Evolutionary conservation across 2,329 filamentous ascomycete genomes (phyloP), one percentile per base, ranked within the genome.

Genomic region (Trichoderma sp.): DNA sequence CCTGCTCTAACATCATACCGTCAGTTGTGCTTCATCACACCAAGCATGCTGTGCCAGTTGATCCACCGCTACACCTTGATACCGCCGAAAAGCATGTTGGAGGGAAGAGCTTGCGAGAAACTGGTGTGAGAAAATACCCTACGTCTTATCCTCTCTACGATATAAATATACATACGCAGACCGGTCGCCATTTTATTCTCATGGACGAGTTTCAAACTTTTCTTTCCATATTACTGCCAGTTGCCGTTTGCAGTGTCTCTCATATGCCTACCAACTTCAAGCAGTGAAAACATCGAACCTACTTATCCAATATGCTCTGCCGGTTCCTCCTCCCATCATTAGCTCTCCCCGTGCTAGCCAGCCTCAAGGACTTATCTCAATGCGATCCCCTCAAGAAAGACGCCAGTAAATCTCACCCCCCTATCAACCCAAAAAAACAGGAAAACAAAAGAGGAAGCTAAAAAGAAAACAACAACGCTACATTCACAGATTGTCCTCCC

Each of bases 401-500:
- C 60, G 71, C 69, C 19, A 67, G 73, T 76, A 73, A 65, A 34
- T 10, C 4, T 17, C 2, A 7, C 34, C 32, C 5, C 52, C 13
- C 35, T 6, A 34, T 39, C 6, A 22, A 8, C n/a, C 17, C 7
- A 22, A 17, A 42, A 2, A 9, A 13, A n/a, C n/a, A 48, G 10
- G 13, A 10, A 12, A 22, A 5, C 5, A 22, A 13, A 48, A 13
- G 9, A 22, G 10, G 10, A 48, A 13, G 19, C 42, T 48, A 13
- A 48, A 48, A 22, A 19, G 19, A 19, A 45, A 13, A 48, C 22
- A 22, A 19, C 19, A 19, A 45, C 2, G 39, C 19, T 3, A 22
- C 39, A 19, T 4, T 0, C 39, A 19, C 42, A 48, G 76, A 70
- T 52, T 93, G 91, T 76, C 84, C 89, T 10, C 78, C 90, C 22